Base-by-base conservation (phyloP, 1,284 basidiomycete genomes). In the Heimioporus punctisporus region DNA sequence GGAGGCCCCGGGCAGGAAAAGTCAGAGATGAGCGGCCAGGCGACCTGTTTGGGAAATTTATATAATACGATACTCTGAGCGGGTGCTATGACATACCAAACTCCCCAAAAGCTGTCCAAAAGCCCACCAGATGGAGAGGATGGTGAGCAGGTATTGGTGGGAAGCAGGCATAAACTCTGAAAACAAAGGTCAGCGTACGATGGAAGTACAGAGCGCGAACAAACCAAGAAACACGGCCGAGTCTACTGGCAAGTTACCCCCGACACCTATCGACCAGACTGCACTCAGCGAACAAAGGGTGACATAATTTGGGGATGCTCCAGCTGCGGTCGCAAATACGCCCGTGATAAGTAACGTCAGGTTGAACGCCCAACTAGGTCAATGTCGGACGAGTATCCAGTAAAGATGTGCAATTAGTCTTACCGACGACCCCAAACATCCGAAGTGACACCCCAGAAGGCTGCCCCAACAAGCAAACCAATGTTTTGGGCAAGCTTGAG, bases 221-320 rank as follows among this genome's bases (percentile, higher is more conserved):
- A 60, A 54, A 90, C 89, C 86, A 15, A 93, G 77, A 64, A 91
- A 90, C 48, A 93, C 85, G 0, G 89, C 85, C 17, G 88, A 88
- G 66, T 93, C 91, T 8, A 93, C 89, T 1, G 91, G 86, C 45
- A 88, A 67, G 62, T 90, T 90, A n/a, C 85, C 85, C 37, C 82
- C 91, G 3, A 85, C 89, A 3, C 87, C 86, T 7, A 87, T 69
- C 4, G 83, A 82, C 75, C 83, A 83, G 4, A 83, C 72, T 0
- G 84, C 80, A 0, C 79, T 72, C 34, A 88, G 72, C 1, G 81
- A 76, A 48, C 78, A 80, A 19, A 90, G 72, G 0, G 80, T 72
- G 37, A 80, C 58, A 50, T 70, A 81, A 57, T 83, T 80, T 0
- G 80, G 78, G 0, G 86, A 83, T 1, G 74, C 85, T 19, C 85